These are phyloP conservation scores for Wickerhamiella occidentalis DNA, from an alignment of 805 yeast genomes.

Conservation along the genomic window DNA sequence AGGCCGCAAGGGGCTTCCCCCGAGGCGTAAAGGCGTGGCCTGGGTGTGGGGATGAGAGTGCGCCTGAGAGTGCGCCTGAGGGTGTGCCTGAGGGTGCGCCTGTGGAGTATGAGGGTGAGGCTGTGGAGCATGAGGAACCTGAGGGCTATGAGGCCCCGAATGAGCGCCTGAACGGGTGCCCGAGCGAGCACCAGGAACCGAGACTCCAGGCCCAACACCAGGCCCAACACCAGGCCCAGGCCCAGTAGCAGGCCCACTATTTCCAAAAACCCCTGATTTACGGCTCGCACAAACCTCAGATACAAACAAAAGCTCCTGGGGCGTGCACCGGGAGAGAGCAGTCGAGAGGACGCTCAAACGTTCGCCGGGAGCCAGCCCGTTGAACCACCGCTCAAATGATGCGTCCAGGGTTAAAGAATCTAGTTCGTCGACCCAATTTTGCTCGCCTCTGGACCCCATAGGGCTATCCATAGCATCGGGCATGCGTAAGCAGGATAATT, in stretches of 20 bases:
- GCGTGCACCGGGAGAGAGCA: conserved; percentile 25
- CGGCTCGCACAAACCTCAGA: neutral
- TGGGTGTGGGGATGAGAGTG: neutral
- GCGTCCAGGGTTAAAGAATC: conserved; percentile 21
- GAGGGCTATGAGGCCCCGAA: neutral
- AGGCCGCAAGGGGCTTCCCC: conserved; percentile 14
- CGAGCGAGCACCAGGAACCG: no score
- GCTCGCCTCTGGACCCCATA: conserved; percentile 12
- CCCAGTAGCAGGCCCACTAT: no score
- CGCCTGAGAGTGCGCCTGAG: no score
- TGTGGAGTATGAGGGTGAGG: neutral
- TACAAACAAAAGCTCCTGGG: conserved; percentile 7
- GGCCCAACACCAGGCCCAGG: no score
- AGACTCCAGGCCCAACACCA: no score
- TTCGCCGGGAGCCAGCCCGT: conserved; percentile 28
- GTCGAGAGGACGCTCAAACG: conserved; percentile 31
- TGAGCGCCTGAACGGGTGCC: no score
- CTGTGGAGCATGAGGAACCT: neutral
- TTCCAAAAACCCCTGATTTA: conserved; percentile 7
- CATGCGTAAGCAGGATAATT: conserved; percentile 6
- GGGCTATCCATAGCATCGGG: conserved; percentile 12
- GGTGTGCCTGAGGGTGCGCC: neutral
- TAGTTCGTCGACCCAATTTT: neutral
- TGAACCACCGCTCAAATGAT: conserved; percentile 30
- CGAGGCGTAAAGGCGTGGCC: conserved; percentile 4